Base-by-base conservation (phyloP, 208 protist species). In the Leishmania tarentolae region DNA sequence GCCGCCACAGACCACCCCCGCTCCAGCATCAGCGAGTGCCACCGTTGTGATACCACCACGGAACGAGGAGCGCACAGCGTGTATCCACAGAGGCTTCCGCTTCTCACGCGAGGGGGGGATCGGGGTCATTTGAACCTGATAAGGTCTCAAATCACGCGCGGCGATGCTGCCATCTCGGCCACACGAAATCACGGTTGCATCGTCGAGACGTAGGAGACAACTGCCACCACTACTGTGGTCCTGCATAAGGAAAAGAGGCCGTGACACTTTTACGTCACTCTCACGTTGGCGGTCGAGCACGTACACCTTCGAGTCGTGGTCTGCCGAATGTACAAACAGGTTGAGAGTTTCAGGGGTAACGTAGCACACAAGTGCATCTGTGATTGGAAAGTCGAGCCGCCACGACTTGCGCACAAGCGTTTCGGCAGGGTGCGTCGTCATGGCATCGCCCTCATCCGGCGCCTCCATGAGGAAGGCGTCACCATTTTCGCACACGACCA, bases 271-370 rank as follows among this genome's bases (percentile, higher is more conserved):
- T n/a, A 77, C 72, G 28, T 98, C 92, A 24, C 79, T 80, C 53
- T 93, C 92, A 42, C 86, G 73, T n/a, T 81, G 81, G n/a, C 88
- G 89, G 37, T 96, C 91, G 46, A 98, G 71, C 13, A 83, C 85
- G 83, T 98, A 98, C 31, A 98, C 75, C 79, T 97, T 97, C 5
- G 93, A 91, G 81, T 96, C 92, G 70, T 94, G 94, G 81, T 98
- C 95, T 42, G 90, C 68, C 21, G 95, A 97, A 77, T 94, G 88
- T 42, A 88, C 88, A 31, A 96, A 84, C 61, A 97, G 70, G 66
- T 98, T 94, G 63, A 95, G 78, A 28, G 89, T 47, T 1, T 89
- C 85, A 19, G 84, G 85, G 44, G 88, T 82, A 21, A 76, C 79
- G 66, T 89, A 86, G 69, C 90, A 90, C 56, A 91, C 78, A 15